Evolutionary conservation across 73 alveolate genomes (phyloP).

Genomic region (Tetrahymena malaccensis): DNA sequence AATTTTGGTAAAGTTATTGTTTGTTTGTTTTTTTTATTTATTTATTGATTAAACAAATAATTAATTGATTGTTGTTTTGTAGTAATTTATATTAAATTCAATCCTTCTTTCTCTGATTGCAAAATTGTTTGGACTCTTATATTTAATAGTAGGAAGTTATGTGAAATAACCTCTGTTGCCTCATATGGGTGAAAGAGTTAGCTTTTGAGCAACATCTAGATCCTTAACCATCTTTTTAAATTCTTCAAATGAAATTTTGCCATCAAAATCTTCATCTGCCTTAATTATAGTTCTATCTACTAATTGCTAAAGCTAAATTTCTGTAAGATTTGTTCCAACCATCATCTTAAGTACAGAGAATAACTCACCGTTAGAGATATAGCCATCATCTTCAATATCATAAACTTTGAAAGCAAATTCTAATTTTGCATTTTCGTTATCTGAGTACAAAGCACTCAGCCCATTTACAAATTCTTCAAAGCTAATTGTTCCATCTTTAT

Average conservation of each 20-base stretch:
- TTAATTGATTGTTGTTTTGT: neutral
- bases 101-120: neutral
- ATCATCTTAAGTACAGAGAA: constrained; percentile 94
- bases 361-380: constrained; percentile 91
- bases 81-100: neutral
- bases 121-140: neutral
- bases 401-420: constrained; percentile 88
- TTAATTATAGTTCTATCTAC: constrained; percentile 94
- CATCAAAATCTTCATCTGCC: constrained; percentile 96
- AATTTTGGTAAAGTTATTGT: neutral
- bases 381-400: constrained; percentile 92
- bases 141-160: neutral
- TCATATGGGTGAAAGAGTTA: constrained; percentile 1
- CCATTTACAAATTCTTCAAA: constrained; percentile 94
- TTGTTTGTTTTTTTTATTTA: neutral
- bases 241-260: constrained; percentile 88
- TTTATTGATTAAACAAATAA: neutral
- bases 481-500: constrained; percentile 90
- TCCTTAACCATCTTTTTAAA: constrained; percentile 90
- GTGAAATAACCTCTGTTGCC: neutral
- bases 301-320: constrained; percentile 89
- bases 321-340: constrained; percentile 97
- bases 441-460: constrained; percentile 79
- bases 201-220: constrained; percentile 71
- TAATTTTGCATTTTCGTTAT: constrained; percentile 88